These are phyloP conservation scores for Boletus huronensis DNA, from an alignment of 768 basidiomycete species.

Conservation along the genomic window DNA sequence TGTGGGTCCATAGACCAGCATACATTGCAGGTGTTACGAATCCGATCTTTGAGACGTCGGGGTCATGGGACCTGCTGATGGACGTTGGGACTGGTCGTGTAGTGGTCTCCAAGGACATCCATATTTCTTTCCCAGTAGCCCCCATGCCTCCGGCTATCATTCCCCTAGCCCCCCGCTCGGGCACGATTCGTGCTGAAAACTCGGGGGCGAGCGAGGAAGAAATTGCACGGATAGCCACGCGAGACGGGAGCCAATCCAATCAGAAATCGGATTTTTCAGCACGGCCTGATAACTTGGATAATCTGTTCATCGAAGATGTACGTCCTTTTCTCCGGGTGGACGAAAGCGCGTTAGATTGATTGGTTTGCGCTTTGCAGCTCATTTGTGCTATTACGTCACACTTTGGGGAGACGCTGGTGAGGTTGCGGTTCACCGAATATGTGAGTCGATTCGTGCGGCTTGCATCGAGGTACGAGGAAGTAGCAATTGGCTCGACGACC, in stretches of 20 bases:
- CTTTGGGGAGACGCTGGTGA: slow-evolving; percentile 85
- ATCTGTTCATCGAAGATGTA: slow-evolving; percentile 92
- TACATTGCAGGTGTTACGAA: slow-evolving; percentile 98
- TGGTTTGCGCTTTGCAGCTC: slow-evolving; percentile 42
- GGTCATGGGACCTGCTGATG: slow-evolving; percentile 90
- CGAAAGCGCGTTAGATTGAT: not conserved
- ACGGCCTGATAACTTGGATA: slow-evolving; percentile 67
- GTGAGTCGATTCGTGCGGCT: slow-evolving; percentile 82
- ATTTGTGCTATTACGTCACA: slow-evolving; percentile 85
- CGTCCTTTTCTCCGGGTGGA: slow-evolving; percentile 27
- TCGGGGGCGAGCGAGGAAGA: slow-evolving; percentile 69
- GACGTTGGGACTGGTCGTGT: slow-evolving; percentile 87
- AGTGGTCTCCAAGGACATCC: slow-evolving; percentile 84
- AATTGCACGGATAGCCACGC: slow-evolving; percentile 48
- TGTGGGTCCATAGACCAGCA: slow-evolving; percentile 57
- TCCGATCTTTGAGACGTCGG: slow-evolving; percentile 87
- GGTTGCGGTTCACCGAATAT: slow-evolving; percentile 88
- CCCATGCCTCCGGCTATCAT: slow-evolving; percentile 39
- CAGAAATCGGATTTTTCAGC: slow-evolving; percentile 52
- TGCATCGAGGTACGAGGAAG: slow-evolving; percentile 89
- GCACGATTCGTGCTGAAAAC: slow-evolving; percentile 62
- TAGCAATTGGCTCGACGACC: slow-evolving; percentile 63
- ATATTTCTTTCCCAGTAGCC: slow-evolving; percentile 47
- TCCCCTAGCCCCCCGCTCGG: slow-evolving; percentile 52
- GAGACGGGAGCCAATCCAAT: slow-evolving; percentile 49